Evolutionary conservation across 208 protist species (phyloP).

Genomic region (Trypanosoma vivax): DNA sequence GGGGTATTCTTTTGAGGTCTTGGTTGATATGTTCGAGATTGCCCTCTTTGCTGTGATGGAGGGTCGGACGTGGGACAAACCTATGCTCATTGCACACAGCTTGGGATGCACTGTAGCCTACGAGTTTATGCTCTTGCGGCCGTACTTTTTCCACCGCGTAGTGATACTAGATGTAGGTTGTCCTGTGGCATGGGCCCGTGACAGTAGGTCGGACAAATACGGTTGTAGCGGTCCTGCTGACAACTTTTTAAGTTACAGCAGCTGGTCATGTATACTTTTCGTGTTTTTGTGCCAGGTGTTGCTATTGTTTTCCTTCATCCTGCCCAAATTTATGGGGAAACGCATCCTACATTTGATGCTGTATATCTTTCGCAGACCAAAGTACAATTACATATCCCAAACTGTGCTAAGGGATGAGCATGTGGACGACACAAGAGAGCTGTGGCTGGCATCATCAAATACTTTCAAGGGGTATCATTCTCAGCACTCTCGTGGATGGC

Average conservation of each 20-base stretch:
- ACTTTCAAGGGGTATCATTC: no score
- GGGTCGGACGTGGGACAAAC: conserved; percentile 28
- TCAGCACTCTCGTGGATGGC: background rate
- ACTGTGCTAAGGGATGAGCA: no score
- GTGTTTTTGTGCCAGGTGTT: no score
- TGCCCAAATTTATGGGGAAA: conserved; percentile 32
- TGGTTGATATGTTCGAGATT: conserved; percentile 63
- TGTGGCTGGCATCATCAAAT: no score
- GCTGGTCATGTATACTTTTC: no score
- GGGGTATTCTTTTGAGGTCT: conserved; percentile 57
- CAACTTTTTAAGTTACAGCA: background rate
- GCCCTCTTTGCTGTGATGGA: conserved; percentile 65
- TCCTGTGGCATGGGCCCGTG: conserved; percentile 16
- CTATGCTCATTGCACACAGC: conserved; percentile 57
- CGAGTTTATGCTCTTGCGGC: conserved; percentile 49
- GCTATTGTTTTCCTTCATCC: conserved; percentile 22
- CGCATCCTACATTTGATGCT: conserved; percentile 26
- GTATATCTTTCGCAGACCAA: conserved; percentile 17
- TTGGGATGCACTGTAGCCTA: conserved; percentile 54
- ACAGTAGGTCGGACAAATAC: background rate
- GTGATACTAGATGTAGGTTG: conserved; percentile 51
- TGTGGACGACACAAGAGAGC: no score
- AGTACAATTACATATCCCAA: conserved; percentile 37
- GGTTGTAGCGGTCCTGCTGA: background rate
- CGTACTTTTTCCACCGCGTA: conserved; percentile 47